phyloP scores from a whole-genome alignment of 129 eudicot species.

The Flaveria trinervia region DNA sequence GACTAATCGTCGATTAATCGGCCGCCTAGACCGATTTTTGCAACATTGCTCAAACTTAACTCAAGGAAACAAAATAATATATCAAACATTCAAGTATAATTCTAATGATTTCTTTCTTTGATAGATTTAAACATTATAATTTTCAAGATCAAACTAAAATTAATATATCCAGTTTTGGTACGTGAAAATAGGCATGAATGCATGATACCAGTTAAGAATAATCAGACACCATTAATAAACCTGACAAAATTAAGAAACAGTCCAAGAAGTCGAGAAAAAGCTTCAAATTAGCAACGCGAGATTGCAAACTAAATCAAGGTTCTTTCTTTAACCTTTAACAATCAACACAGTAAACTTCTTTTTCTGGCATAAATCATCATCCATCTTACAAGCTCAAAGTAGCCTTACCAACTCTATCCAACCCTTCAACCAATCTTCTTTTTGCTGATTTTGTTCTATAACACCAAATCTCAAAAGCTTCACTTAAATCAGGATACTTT shows the following conservation, averaged over 20 bases:
- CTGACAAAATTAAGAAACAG: slow-evolving; percentile 20
- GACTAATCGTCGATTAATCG: too few species aligned
- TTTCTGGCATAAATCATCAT: too few species aligned
- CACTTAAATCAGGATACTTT: slow-evolving; percentile 79
- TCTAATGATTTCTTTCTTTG: too few species aligned
- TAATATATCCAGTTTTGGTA: too few species aligned
- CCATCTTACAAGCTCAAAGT: slow-evolving; percentile 59
- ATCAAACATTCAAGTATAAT: too few species aligned
- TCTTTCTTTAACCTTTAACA: slow-evolving; percentile 25
- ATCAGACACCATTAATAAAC: slow-evolving; percentile 9
- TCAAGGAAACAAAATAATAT: too few species aligned
- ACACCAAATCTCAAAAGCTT: slow-evolving; percentile 97
- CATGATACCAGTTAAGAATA: too few species aligned
- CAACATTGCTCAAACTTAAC: too few species aligned
- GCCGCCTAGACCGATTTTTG: too few species aligned
- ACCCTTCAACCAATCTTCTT: slow-evolving; percentile 76
- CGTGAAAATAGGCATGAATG: too few species aligned
- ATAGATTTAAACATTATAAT: too few species aligned
- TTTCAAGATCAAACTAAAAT: too few species aligned
- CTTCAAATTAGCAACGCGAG: slow-evolving; percentile 30
- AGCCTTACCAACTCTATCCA: slow-evolving; percentile 55
- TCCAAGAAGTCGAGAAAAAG: slow-evolving; percentile 16
- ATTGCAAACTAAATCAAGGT: slow-evolving; percentile 28
- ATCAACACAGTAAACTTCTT: slow-evolving; percentile 5
- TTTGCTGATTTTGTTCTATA: slow-evolving; percentile 88